Evolutionary conservation across 2,329 filamentous ascomycete genomes (phyloP), one percentile per base, ranked within the genome.

Genomic region (Helotiales sp.): DNA sequence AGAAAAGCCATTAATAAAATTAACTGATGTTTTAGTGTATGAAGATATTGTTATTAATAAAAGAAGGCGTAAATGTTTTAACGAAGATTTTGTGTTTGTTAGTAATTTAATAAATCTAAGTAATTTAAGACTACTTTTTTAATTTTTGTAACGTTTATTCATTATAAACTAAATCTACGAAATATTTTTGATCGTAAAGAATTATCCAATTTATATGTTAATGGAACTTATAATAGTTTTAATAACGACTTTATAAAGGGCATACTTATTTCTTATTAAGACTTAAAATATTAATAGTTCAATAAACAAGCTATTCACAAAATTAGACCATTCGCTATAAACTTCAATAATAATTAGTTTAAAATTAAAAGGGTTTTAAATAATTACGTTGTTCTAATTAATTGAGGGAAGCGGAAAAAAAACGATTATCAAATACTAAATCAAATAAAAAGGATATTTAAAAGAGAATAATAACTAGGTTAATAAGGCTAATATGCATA

Each of bases 121-220:
- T n/a, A n/a, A n/a, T n/a, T 64, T 49, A 55, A 67, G 61, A 60
- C 62, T 62, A 17, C n/a, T 52, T 68, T 68, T 68, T 68, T 26
- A 65, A 65, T 65, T 52, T 64, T 57, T 68, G n/a, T 68, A 62
- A 47, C 32, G 49, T 65, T 68, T 68, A 26, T 62, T 68, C 24
- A 68, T 68, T 37, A 68, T 20, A 68, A 61, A 68, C 62, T 68
- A 68, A 49, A 68, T 65, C 34, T 63, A 68, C 34, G 57, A 47
- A 66, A 66, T 66, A 66, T 58, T 61, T 47, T 61, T 45, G 57
- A 66, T 57, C 30, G 58, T 47, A 32, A 66, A 58, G 57, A 66
- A 47, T 32, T 66, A 61, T 34, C 28, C 28, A 58, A 62, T 30
- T 57, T 34, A 45, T 15, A 66, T 55, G 58, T 66, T 32, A 62